Evolutionary conservation across 441 rosid genomes (phyloP).

Genomic region (Flueggea neowawraea): DNA sequence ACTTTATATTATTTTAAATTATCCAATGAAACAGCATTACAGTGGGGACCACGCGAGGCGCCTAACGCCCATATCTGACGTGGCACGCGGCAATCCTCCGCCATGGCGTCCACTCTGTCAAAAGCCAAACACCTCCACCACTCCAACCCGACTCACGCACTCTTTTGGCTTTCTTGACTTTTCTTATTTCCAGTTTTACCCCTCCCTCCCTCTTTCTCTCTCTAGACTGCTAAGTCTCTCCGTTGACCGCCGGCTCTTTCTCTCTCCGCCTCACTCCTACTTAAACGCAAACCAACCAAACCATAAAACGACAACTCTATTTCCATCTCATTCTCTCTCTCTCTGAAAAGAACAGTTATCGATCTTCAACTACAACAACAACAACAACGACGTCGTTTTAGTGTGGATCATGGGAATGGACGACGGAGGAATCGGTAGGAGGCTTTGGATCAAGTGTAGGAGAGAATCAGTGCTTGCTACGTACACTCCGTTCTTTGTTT

Average conservation of each 20-base stretch:
- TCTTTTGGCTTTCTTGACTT: no score
- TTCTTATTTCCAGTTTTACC: no score
- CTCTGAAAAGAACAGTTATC: background rate
- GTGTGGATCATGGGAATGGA: conserved; percentile 7
- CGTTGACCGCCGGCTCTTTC: conserved; percentile 22
- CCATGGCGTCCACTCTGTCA: no score
- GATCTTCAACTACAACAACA: no score
- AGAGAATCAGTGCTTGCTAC: conserved; percentile 21
- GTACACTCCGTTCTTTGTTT: conserved; percentile 42
- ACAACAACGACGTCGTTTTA: background rate
- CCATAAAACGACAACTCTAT: background rate
- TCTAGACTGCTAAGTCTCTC: background rate
- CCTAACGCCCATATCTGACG: no score
- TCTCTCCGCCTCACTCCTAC: background rate
- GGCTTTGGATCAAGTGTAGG: conserved; percentile 35
- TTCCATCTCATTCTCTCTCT: background rate
- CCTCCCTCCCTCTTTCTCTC: no score
- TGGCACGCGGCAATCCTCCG: no score
- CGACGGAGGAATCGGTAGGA: conserved; percentile 31
- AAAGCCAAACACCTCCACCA: no score
- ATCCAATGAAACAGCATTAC: no score
- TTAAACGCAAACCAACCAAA: background rate
- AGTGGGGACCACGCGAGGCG: no score
- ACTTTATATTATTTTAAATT: no score
- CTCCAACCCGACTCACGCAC: no score